phyloP scores from a whole-genome alignment of 768 basidiomycete genomes.

The Leucocoprinus leucothites region DNA sequence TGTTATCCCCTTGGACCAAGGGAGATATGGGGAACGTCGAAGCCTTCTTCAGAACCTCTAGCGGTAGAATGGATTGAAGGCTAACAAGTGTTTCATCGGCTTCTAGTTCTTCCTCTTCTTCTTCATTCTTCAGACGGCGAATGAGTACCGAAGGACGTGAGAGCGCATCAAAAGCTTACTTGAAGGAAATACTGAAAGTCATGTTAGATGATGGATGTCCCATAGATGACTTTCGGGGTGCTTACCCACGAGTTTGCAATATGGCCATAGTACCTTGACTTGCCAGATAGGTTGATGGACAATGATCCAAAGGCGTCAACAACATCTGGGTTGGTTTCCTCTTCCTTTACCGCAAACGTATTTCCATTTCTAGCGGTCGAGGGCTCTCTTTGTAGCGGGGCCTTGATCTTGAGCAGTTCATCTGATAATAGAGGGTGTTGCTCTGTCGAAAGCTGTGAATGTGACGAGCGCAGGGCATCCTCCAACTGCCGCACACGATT shows the following conservation, averaged over 20 bases:
- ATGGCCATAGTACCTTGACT: slow-evolving; percentile 73
- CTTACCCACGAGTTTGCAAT: slow-evolving; percentile 77
- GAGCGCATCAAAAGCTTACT: slow-evolving; percentile 34
- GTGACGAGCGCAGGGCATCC: slow-evolving; percentile 60
- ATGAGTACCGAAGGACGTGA: slow-evolving; percentile 24
- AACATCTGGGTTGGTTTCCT: slow-evolving; percentile 62
- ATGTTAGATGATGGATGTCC: slow-evolving; percentile 15
- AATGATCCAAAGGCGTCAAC: slow-evolving; percentile 80
- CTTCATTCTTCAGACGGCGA: slow-evolving; percentile 57
- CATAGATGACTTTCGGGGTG: slow-evolving; percentile 6
- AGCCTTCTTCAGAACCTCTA: slow-evolving; percentile 61
- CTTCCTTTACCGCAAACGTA: slow-evolving; percentile 48
- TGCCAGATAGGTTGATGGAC: slow-evolving; percentile 69
- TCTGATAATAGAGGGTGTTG: slow-evolving; percentile 67
- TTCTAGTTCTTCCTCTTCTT: slow-evolving; percentile 38
- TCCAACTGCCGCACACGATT: slow-evolving; percentile 76
- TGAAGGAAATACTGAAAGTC: slow-evolving; percentile 65
- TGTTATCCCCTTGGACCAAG: slow-evolving; percentile 36
- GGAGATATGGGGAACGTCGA: slow-evolving; percentile 62
- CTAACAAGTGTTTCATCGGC: slow-evolving; percentile 39
- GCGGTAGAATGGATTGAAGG: slow-evolving; percentile 54
- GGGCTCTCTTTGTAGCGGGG: slow-evolving; percentile 70
- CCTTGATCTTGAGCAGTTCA: slow-evolving; percentile 72
- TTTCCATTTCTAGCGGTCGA: slow-evolving; percentile 36
- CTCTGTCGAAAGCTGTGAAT: slow-evolving; percentile 55